These are phyloP conservation scores for Fusarium falciforme DNA, from an alignment of 2,329 filamentous ascomycete species.

Conservation along the genomic window DNA sequence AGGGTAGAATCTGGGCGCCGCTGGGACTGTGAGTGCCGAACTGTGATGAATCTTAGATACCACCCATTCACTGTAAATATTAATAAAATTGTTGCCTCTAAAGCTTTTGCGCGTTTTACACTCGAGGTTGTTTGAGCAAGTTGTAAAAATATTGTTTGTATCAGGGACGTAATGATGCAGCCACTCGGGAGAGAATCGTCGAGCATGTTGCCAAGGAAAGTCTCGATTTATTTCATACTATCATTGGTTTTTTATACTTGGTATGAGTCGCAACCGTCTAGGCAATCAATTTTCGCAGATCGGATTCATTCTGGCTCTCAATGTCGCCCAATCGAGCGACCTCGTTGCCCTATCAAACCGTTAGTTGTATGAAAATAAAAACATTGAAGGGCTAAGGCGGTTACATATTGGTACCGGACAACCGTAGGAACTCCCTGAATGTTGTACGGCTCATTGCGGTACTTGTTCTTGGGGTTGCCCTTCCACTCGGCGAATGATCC, in stretches of 20 bases:
- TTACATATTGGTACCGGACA: conserved; percentile 42
- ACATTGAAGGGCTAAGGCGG: not conserved
- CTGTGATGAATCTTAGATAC: not conserved
- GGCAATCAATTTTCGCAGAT: conserved; percentile 36
- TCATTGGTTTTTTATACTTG: not conserved
- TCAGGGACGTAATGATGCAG: not conserved
- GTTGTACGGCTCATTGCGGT: conserved; percentile 40
- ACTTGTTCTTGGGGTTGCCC: conserved; percentile 41
- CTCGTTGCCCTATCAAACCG: conserved; percentile 33
- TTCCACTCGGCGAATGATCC: conserved; percentile 41
- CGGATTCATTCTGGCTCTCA: conserved; percentile 44
- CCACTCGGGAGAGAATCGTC: not conserved
- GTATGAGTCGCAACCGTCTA: not conserved
- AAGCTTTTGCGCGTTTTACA: not conserved
- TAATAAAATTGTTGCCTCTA: not conserved
- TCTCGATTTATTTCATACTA: not conserved
- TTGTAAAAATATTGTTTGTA: not conserved
- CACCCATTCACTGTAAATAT: not conserved
- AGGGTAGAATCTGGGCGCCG: not conserved
- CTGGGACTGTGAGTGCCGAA: too few species aligned
- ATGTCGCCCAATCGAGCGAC: conserved; percentile 41
- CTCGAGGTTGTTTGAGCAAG: not conserved
- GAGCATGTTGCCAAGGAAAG: not conserved
- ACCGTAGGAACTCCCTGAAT: conserved; percentile 44
- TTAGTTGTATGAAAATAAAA: not conserved